phyloP scores from a whole-genome alignment of 257 asterid species.

The Solanum pimpinellifolium region DNA sequence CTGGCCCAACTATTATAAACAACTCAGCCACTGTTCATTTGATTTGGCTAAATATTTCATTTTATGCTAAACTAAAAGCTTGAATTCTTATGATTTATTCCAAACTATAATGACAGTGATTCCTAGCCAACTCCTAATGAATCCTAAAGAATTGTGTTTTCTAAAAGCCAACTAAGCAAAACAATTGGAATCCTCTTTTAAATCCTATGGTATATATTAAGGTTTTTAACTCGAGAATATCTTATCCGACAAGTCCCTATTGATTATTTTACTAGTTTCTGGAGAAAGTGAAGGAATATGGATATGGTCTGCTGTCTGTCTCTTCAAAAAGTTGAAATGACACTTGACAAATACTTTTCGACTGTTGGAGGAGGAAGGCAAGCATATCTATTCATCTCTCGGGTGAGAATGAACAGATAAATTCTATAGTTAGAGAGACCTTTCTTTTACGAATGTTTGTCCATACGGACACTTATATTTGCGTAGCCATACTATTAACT shows the following conservation, averaged over 20 bases:
- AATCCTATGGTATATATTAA: neutral
- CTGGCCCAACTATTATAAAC: neutral
- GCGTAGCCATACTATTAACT: neutral
- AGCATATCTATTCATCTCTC: neutral
- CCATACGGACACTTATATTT: neutral
- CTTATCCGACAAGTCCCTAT: neutral
- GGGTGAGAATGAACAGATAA: neutral
- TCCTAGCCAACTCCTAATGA: neutral
- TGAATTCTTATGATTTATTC: neutral
- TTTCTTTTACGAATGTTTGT: neutral
- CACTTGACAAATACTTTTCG: neutral
- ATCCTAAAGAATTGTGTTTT: neutral
- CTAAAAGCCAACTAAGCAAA: neutral
- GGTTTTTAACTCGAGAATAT: neutral
- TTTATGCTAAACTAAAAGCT: neutral
- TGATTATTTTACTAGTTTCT: neutral
- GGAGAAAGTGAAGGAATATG: neutral
- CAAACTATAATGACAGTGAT: neutral
- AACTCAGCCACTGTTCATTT: neutral
- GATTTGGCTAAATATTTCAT: neutral
- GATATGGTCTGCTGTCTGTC: neutral
- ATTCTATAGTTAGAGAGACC: neutral
- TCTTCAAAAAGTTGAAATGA: neutral
- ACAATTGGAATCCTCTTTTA: neutral
- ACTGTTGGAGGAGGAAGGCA: neutral